Base-by-base conservation (phyloP, 2,329 filamentous ascomycete genomes). In the Trichoderma sp. region DNA sequence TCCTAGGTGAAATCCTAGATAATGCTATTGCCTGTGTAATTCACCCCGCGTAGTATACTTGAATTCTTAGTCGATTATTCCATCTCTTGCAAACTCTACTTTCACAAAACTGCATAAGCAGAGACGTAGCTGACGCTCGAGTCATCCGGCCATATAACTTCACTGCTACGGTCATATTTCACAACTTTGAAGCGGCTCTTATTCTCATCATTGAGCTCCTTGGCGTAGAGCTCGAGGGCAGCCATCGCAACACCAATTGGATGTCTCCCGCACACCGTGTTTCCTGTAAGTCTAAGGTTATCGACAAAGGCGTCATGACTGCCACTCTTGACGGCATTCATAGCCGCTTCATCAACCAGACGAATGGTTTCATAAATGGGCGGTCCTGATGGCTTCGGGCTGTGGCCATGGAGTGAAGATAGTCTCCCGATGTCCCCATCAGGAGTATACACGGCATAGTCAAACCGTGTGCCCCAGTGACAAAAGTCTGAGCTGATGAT, bases 71-170 rank as follows among this genome's bases (percentile, higher is more conserved):
- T 53, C 31, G 68, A 33, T 62, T 6, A 9, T 35, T 64, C 69
- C 62, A 53, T 68, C 69, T 76, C 63, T 62, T 76, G 35, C 2
- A 3, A 5, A 14, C 24, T 0, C 41, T 41, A 1, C 21, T 11
- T 4, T 75, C 69, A 95, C 41, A 95, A 81, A 18, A 95, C 88
- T 9, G 95, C 95, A 87, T 97, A 97, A 4, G 95, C 97, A 82
- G 95, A 96, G 3, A 94, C 95, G 84, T 99, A 99, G 85, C 95
- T 98, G 69, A 99, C 97, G 79, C 95, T 98, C 78, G 92, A 97
- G 78, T 98, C 94, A 18, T 82, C 83, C 1, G 92, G 87, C 35
- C 88, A 87, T 78, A 89, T 87, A 4, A 93, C 93, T 83, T 97
- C 86, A 76, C 91, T 92, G 84, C 96, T 99, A 76, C 95, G 90